Evolutionary conservation across 208 protist species (phyloP).

Genomic region (Trypanosoma vivax): DNA sequence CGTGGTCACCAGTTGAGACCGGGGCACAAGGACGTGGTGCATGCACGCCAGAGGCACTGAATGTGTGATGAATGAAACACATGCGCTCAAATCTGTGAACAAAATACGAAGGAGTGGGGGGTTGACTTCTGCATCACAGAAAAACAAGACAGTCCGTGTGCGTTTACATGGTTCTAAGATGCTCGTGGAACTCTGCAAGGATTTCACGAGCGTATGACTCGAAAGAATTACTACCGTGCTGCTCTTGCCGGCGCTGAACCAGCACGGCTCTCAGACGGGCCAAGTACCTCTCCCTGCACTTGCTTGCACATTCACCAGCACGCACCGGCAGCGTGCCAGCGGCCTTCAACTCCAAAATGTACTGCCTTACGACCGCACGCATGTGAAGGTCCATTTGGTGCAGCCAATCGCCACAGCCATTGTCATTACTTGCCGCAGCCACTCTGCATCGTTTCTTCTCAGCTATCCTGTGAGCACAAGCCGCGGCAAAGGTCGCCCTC

Average conservation of each 20-base stretch:
- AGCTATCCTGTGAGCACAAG: conserved; percentile 1
- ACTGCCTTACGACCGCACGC: conserved; percentile 28
- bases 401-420: conserved; percentile 1
- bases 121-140: no score
- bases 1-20: no score
- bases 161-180: no score
- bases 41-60: no score
- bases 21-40: no score
- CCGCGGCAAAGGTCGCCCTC: conserved; percentile 20
- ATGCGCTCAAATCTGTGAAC: no score
- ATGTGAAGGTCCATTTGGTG: conserved; percentile 45
- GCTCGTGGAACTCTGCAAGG: no score
- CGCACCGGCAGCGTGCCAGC: neutral
- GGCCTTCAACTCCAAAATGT: conserved; percentile 8
- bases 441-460: neutral
- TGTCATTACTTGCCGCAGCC: neutral
- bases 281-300: conserved; percentile 15
- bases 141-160: no score
- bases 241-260: neutral
- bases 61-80: no score
- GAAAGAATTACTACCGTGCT: neutral
- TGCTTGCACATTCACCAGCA: conserved; percentile 9
- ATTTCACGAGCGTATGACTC: no score
- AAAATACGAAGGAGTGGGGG: no score
- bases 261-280: neutral